Conservation (phyloP, 495 filamentous ascomycete species). For the Neurospora intermedia region DNA sequence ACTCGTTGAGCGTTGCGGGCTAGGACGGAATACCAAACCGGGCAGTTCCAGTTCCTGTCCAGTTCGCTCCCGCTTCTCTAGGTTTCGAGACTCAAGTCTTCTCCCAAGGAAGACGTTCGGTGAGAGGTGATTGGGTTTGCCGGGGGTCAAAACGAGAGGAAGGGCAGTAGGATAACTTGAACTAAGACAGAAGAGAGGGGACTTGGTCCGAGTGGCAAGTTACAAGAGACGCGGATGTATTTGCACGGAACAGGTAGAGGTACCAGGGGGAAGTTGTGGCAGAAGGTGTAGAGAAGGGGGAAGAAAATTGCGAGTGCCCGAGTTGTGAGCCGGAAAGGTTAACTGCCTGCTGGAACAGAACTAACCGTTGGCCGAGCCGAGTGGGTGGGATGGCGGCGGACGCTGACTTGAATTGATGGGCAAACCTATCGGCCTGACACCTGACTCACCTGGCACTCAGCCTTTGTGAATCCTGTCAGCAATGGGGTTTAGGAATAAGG, state of each 20-base stretch:
- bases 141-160: neutral
- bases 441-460: neutral
- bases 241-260: neutral
- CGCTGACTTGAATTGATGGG: neutral
- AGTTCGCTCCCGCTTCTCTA: neutral
- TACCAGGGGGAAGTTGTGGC: neutral
- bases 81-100: neutral
- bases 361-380: neutral
- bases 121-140: neutral
- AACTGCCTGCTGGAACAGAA: neutral
- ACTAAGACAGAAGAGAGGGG: neutral
- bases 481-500: neutral
- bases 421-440: neutral
- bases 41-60: neutral
- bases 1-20: neutral
- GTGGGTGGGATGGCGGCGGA: neutral
- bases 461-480: neutral
- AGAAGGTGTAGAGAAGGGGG: neutral
- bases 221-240: neutral
- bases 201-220: neutral
- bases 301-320: neutral
- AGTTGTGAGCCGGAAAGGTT: neutral
- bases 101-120: neutral
- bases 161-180: neutral
- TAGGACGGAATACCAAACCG: neutral